These are phyloP conservation scores for Amaranthus cruentus DNA, from an alignment of 148 eudicot genomes.

Conservation along the genomic window DNA sequence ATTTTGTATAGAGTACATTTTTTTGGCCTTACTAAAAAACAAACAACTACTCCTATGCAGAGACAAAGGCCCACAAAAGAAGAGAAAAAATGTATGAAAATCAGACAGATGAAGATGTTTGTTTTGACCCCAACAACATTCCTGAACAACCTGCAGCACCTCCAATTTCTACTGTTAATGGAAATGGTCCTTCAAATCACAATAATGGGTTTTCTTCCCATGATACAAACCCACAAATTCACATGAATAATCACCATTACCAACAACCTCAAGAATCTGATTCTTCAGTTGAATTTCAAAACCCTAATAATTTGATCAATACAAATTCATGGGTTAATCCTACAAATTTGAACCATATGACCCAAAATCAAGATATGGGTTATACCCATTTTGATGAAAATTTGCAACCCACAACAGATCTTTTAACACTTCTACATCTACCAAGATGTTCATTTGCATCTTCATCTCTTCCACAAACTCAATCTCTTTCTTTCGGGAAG, in stretches of 20 bases:
- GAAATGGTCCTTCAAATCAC: neutral
- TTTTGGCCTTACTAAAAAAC: neutral
- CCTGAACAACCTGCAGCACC: constrained; percentile 10
- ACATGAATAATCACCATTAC: constrained; percentile 23
- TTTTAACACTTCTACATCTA: constrained; percentile 45
- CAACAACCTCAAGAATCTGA: neutral
- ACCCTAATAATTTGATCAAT: constrained; percentile 21
- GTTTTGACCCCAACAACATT: constrained; percentile 49
- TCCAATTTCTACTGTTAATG: neutral
- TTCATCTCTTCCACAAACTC: constrained; percentile 14
- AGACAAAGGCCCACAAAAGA: constrained; percentile 26
- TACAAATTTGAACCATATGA: neutral
- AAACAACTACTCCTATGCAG: constrained; percentile 16
- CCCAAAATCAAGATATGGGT: constrained; percentile 25
- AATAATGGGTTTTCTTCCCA: constrained; percentile 45
- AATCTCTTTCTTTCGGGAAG: constrained; percentile 14
- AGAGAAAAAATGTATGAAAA: constrained; percentile 35
- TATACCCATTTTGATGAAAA: constrained; percentile 17
- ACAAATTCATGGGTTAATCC: constrained; percentile 4
- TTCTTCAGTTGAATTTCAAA: constrained; percentile 17
- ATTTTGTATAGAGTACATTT: neutral
- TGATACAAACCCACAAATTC: constrained; percentile 18
- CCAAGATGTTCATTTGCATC: constrained; percentile 30
- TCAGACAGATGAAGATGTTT: constrained; percentile 28
- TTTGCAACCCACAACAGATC: constrained; percentile 34